Percentiles rank a stretch among this genome's conserved stretches.
phyloP scores from a whole-genome alignment of 768 basidiomycete species.

The Pleurotus pulmonarius region DNA sequence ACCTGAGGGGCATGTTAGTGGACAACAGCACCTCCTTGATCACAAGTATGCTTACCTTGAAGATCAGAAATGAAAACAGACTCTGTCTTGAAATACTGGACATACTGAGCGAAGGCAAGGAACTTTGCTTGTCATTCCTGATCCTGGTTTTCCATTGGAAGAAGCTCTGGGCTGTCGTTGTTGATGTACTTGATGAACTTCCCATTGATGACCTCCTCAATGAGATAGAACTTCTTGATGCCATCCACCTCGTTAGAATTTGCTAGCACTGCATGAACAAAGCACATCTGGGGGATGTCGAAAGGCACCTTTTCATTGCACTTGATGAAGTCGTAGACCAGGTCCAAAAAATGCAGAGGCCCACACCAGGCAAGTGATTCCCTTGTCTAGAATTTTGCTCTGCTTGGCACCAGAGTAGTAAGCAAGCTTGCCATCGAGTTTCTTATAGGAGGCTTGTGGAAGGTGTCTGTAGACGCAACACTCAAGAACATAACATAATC shows the following conservation, averaged over 20 bases:
- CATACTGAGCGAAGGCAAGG: not conserved
- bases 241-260: not conserved
- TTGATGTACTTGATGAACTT: not conserved
- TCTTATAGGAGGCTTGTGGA: constrained; percentile 11
- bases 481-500: no score
- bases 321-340: constrained; percentile 15
- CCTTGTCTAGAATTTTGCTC: constrained; percentile 13
- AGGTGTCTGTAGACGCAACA: no score
- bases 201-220: not conserved
- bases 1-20: not conserved
- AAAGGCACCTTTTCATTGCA: constrained; percentile 3
- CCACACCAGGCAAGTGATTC: constrained; percentile 19
- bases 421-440: not conserved
- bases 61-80: not conserved
- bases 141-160: not conserved
- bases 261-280: constrained; percentile 14
- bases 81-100: not conserved
- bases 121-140: not conserved
- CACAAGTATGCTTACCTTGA: not conserved
- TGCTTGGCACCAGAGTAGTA: constrained; percentile 12
- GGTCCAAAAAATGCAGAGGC: constrained; percentile 13
- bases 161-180: not conserved
- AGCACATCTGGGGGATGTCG: constrained; percentile 12
- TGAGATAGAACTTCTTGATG: not conserved
- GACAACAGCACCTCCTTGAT: not conserved